Evolutionary conservation across 1,284 basidiomycete species (phyloP).

Genomic region (Rugosomyces carneus): DNA sequence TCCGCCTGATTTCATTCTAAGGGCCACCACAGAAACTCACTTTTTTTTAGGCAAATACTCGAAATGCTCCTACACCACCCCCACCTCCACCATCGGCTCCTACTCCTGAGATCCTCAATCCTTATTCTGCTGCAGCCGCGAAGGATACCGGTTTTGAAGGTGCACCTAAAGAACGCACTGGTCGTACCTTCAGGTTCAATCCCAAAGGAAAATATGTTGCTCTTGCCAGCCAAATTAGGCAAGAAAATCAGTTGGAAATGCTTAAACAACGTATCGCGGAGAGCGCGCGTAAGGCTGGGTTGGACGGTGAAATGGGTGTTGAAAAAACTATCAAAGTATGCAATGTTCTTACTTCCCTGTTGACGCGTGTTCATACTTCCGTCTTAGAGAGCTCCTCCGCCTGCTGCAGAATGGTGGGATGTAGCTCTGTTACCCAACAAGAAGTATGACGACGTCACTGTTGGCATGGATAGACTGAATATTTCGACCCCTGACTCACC

Average conservation of each 20-base stretch:
- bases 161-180: constrained; percentile 62
- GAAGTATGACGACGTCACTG: constrained; percentile 69
- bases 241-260: constrained; percentile 83
- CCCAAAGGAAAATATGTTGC: constrained; percentile 87
- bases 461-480: constrained; percentile 51
- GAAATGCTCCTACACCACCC: constrained; percentile 62
- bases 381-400: constrained; percentile 74
- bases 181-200: constrained; percentile 78
- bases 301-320: constrained; percentile 90
- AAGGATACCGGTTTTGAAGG: constrained; percentile 63
- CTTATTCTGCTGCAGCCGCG: constrained; percentile 56
- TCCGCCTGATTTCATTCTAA: constrained; percentile 20
- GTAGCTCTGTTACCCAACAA: constrained; percentile 76
- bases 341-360: constrained; percentile 3
- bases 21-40: not conserved
- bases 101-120: constrained; percentile 53
- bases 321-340: constrained; percentile 82
- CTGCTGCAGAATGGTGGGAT: constrained; percentile 98
- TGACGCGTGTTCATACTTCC: not conserved
- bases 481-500: constrained; percentile 67
- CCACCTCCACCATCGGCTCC: constrained; percentile 51
- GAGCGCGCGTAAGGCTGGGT: constrained; percentile 85
- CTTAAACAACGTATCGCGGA: constrained; percentile 92
- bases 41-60: constrained; percentile 55
- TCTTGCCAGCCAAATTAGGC: constrained; percentile 78